Evolutionary conservation across 345 rosid species (phyloP), one percentile per base, ranked within the genome.

Genomic region (Citrus unshiu): DNA sequence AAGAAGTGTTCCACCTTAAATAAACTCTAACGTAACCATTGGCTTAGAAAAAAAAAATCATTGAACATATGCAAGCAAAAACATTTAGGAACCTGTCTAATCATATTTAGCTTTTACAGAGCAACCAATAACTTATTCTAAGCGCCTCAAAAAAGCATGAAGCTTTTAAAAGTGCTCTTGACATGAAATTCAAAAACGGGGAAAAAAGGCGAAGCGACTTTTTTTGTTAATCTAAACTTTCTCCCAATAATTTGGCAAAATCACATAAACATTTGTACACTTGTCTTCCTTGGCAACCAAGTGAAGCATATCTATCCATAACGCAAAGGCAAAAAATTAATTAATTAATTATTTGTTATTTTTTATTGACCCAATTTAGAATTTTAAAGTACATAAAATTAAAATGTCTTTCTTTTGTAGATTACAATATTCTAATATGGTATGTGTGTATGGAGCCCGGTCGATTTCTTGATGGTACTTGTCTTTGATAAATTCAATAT

Each of bases 91-190:
- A 21, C 51, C 60, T n/a, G 19, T 32, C 29, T 22, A 27, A 25
- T 32, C 37, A n/a, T 46, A 46, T 27, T 40, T 68, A 61, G 35
- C 70, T 77, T 67, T 68, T 72, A 1, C 46, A 32, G 27, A 63
- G 59, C 14, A 75, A 76, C 75, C 39, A 71, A 56, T 24, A 19
- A n/a, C 51, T 37, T 54, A 8, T 67, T 61, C 18, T n/a, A 65
- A 58, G 75, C 77, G 75, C 71, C 72, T 19, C 71, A 25, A 60
- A 68, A 77, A 81, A 81, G 78, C 49, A 58, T 32, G n/a, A 39
- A 56, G 60, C 57, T 49, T 73, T 63, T 7, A 25, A 66, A 72
- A 77, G 74, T 62, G 43, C 34, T 70, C 40, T 37, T 34, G 35
- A 35, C 74, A 24, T 72, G 63, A 64, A 56, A 39, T 25, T 71